These are phyloP conservation scores for Tubosaeta sp. DNA, from an alignment of 768 basidiomycete genomes.

Conservation along the genomic window DNA sequence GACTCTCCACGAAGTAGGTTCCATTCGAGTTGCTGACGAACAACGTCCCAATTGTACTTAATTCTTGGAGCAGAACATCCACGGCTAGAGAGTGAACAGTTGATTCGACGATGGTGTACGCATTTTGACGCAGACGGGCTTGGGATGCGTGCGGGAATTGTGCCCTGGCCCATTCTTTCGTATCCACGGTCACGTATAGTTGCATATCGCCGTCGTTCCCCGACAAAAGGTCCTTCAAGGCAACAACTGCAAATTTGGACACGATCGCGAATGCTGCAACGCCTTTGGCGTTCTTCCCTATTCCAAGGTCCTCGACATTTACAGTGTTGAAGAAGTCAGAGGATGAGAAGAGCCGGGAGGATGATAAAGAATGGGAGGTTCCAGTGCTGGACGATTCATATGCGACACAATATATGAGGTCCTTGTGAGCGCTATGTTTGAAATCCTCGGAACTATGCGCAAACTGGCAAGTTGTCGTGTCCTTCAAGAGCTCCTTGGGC, in stretches of 20 bases:
- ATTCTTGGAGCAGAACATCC: constrained; percentile 79
- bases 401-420: constrained; percentile 87
- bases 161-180: constrained; percentile 80
- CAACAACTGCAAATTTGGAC: constrained; percentile 88
- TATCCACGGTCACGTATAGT: constrained; percentile 83
- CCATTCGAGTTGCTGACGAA: constrained; percentile 97
- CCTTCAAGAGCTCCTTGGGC: constrained; percentile 54
- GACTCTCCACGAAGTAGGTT: constrained; percentile 87
- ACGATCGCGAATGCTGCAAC: constrained; percentile 93
- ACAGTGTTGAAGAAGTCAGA: constrained; percentile 74
- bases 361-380: constrained; percentile 41
- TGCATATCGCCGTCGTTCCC: constrained; percentile 66
- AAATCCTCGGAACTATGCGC: constrained; percentile 85
- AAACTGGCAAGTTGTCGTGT: constrained; percentile 81
- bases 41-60: constrained; percentile 72
- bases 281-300: constrained; percentile 79
- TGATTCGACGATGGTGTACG: constrained; percentile 94
- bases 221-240: constrained; percentile 64
- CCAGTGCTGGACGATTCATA: constrained; percentile 58
- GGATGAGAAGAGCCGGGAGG: constrained; percentile 75
- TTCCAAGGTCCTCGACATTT: constrained; percentile 80
- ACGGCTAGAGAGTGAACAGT: constrained; percentile 92
- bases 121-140: constrained; percentile 79
- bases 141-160: constrained; percentile 89
- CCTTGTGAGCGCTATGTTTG: constrained; percentile 65